Evolutionary conservation across 2,329 filamentous ascomycete genomes (phyloP), one percentile per base, ranked within the genome.

Genomic region (Penicillium occitanis): DNA sequence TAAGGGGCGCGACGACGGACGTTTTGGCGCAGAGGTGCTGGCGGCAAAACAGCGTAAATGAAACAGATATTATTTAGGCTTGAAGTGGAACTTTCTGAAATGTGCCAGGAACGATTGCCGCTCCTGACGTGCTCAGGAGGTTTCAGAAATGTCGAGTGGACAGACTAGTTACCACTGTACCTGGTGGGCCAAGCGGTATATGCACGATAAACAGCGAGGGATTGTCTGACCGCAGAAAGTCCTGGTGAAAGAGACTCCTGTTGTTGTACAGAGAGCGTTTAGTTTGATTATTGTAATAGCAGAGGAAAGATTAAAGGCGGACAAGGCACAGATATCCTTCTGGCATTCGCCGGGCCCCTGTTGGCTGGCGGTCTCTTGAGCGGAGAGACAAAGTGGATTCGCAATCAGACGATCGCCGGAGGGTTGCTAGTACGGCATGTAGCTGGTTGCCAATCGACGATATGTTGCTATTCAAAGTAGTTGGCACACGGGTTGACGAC

Each of bases 391-490:
- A 30, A 61, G 63, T 65, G 63, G 63, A 58, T 65, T 65, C 57
- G 25, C 46, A 53, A 61, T 46, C 33, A 61, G 63, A 64, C 44
- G 57, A 65, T 65, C 63, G 63, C 63, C 55, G 44, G 55, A 46
- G 46, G 63, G 30, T 60, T 65, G 63, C 63, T 65, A 58, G 63
- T 44, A 63, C 61, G 63, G 63, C 48, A 65, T 65, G 63, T 48
- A 64, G 42, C 63, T 28, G 35, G 51, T 58, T 14, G 19, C 60
- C 60, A 61, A 37, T 50, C 44, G 44, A 57, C 33, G 53, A 40
- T 40, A 40, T 10, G 53, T 2, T 57, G 53, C 53, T 57, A n/a
- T 28, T 30, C 17, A 13, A 19, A 19, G 30, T 11, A 35, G 5
- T 11, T 19, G 30, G 51, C n/a, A 19, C n/a, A 13, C 51, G 11